Percentiles rank a stretch among this genome's conserved stretches.
Conservation (phyloP, 1,139 yeast species). For the Scheffersomyces parashehatae region DNA sequence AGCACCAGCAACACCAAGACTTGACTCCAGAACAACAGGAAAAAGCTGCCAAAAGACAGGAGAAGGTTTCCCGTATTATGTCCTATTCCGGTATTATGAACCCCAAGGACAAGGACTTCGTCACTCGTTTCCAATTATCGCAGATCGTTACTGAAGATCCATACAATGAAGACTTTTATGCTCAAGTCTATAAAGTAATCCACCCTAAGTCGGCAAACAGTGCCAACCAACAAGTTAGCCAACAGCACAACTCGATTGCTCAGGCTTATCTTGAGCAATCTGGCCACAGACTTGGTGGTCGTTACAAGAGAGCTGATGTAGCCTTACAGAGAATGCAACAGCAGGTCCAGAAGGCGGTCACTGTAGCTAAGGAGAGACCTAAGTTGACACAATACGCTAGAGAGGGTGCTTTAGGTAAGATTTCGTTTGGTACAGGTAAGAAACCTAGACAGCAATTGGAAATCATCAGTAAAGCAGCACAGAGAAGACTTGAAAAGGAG, state of each 20-base stretch:
- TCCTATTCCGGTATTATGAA: slow-evolving; percentile 93
- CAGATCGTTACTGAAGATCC: slow-evolving; percentile 98
- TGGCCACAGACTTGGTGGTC: slow-evolving; percentile 88
- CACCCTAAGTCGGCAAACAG: slow-evolving; percentile 57
- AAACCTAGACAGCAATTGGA: slow-evolving; percentile 88
- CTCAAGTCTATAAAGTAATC: slow-evolving; percentile 88
- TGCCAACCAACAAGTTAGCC: slow-evolving; percentile 41
- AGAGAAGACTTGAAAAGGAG: slow-evolving; percentile 44
- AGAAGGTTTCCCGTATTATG: slow-evolving; percentile 75
- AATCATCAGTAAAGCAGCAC: slow-evolving; percentile 57
- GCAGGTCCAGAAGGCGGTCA: slow-evolving; percentile 95
- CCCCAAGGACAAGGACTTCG: slow-evolving; percentile 94
- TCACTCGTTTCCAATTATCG: slow-evolving; percentile 89
- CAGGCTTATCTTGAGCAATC: slow-evolving; percentile 94
- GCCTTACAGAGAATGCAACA: slow-evolving; percentile 98
- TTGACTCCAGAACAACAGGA: slow-evolving; percentile 51
- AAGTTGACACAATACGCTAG: slow-evolving; percentile 68
- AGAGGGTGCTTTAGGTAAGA: slow-evolving; percentile 91
- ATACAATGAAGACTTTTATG: slow-evolving; percentile 93
- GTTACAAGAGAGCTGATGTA: slow-evolving; percentile 87
- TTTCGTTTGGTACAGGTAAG: slow-evolving; percentile 77
- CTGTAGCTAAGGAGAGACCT: slow-evolving; percentile 90
- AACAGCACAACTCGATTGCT: slow-evolving; percentile 71
- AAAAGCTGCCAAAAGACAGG: slow-evolving; percentile 68
- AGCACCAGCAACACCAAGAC: slow-evolving; percentile 35